Evolutionary conservation across 1,139 yeast species (phyloP).

Genomic region (Yamadazyma atlantica): DNA sequence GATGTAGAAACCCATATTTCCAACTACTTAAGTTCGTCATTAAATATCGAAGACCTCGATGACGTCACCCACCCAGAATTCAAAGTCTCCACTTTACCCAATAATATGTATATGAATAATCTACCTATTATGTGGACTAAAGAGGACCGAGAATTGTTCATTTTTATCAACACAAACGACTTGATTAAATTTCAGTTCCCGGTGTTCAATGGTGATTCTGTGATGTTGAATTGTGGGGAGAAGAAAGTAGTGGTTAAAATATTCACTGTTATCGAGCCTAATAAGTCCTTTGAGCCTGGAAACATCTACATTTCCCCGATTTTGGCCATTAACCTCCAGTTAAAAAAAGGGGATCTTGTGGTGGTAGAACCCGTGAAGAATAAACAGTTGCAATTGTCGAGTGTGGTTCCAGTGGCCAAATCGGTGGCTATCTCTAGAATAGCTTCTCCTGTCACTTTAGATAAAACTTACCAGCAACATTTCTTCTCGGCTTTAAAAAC

Average conservation of each 20-base stretch:
- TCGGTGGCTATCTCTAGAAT: conserved; percentile 62
- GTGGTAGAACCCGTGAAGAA: conserved; percentile 21
- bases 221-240: conserved; percentile 31
- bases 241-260: conserved; percentile 41
- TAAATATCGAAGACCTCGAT: conserved; percentile 21
- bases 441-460: conserved; percentile 71
- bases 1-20: conserved; percentile 33
- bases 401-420: conserved; percentile 37
- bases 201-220: conserved; percentile 68
- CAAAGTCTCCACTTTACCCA: conserved; percentile 30
- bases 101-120: conserved; percentile 24
- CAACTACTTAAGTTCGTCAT: conserved; percentile 32
- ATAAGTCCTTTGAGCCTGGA: conserved; percentile 34
- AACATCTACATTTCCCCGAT: conserved; percentile 64
- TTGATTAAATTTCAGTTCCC: conserved; percentile 56
- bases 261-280: conserved; percentile 67
- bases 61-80: conserved; percentile 14
- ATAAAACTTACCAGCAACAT: conserved; percentile 61
- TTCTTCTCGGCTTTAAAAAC: conserved; percentile 63
- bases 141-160: conserved; percentile 48
- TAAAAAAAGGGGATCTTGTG: conserved; percentile 31
- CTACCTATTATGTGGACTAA: conserved; percentile 30
- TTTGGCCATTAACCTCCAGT: conserved; percentile 50
- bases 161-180: conserved; percentile 51
- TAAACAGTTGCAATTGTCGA: conserved; percentile 19